Evolutionary conservation across 352 stramenopile genomes (phyloP).

Genomic region (Globisporangium echinulatum): DNA sequence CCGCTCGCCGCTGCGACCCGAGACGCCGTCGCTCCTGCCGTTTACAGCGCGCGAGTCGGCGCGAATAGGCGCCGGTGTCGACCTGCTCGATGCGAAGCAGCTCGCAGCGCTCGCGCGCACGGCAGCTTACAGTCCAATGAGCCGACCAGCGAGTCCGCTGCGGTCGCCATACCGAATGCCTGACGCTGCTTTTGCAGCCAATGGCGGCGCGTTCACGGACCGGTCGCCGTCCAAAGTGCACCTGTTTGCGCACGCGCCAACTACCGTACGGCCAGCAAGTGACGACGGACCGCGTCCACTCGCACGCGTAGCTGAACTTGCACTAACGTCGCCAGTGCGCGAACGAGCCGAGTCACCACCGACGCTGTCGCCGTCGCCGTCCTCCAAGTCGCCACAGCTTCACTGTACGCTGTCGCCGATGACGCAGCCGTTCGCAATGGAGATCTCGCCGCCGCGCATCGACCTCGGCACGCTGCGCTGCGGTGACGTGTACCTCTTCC

Average conservation of each 20-base stretch:
- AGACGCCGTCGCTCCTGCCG: conserved; percentile 26
- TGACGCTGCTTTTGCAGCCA: background rate
- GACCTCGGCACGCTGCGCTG: conserved; percentile 26
- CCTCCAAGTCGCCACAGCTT: background rate
- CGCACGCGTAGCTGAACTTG: background rate
- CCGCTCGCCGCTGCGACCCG: conserved; percentile 23
- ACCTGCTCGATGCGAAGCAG: conserved; percentile 42
- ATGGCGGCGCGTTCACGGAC: conserved; percentile 8
- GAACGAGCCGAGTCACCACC: too few species aligned
- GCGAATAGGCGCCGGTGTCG: conserved; percentile 36
- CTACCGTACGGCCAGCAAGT: conserved; percentile 2
- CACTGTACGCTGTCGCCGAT: conserved; percentile 18
- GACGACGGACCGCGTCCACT: background rate
- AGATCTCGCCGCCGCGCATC: conserved; percentile 44
- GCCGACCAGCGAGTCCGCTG: conserved; percentile 18
- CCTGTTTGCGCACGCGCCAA: background rate
- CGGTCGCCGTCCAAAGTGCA: conserved; percentile 7
- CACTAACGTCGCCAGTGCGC: background rate
- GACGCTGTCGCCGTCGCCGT: conserved; percentile 2
- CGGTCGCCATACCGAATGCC: conserved; percentile 19
- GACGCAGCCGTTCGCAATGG: conserved; percentile 43
- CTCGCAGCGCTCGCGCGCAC: conserved; percentile 39
- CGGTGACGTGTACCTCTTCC: conserved; percentile 62
- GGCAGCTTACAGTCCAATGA: conserved; percentile 25
- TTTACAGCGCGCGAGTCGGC: conserved; percentile 38